These are phyloP conservation scores for Pythium dissotocum DNA, from an alignment of 352 stramenopile species.

Conservation along the genomic window DNA sequence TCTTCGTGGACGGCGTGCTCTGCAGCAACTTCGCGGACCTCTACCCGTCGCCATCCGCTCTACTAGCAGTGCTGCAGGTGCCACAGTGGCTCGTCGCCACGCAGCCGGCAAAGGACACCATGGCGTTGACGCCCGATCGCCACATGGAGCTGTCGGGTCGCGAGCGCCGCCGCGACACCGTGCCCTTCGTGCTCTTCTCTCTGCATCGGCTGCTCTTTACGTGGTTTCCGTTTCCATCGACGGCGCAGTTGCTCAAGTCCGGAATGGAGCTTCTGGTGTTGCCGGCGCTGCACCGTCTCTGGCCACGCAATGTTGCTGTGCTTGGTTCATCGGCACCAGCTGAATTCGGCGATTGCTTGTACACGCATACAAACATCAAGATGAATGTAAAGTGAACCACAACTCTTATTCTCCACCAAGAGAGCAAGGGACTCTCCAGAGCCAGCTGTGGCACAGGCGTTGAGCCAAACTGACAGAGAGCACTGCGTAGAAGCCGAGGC, in stretches of 20 bases:
- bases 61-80: background rate
- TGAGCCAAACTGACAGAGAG: background rate
- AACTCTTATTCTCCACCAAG: background rate
- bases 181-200: conserved; percentile 53
- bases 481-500: background rate
- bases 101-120: background rate
- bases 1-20: conserved; percentile 66
- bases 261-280: conserved; percentile 56
- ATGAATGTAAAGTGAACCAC: conserved; percentile 1
- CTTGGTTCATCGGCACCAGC: conserved; percentile 6
- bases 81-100: background rate
- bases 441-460: conserved; percentile 3
- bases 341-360: background rate
- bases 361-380: conserved; percentile 18
- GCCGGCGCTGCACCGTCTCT: conserved; percentile 33
- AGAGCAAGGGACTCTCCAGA: conserved; percentile 5
- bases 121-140: background rate
- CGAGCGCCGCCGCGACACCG: conserved; percentile 26
- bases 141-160: background rate
- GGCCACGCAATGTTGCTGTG: conserved; percentile 10
- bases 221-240: conserved; percentile 46
- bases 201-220: conserved; percentile 51
- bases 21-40: conserved; percentile 82
- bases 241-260: conserved; percentile 37
- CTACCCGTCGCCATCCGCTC: conserved; percentile 35